phyloP scores from a whole-genome alignment of 1,284 basidiomycete species.

The Puccinia horiana region DNA sequence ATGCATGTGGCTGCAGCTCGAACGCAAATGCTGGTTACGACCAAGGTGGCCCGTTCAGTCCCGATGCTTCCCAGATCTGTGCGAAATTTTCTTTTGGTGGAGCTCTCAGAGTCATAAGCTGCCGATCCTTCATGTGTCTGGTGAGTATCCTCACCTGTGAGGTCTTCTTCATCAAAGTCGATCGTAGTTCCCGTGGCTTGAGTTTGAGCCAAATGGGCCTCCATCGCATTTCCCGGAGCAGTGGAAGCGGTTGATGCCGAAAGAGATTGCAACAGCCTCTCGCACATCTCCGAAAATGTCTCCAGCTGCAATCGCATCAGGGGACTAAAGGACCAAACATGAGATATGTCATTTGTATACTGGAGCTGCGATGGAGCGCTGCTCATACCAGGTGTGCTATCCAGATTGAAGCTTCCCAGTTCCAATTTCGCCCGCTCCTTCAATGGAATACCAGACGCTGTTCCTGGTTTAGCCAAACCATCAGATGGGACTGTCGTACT shows the following conservation, averaged over 20 bases:
- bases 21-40: constrained; percentile 23
- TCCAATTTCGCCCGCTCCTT: background rate
- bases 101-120: background rate
- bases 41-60: constrained; percentile 17
- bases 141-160: background rate
- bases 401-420: background rate
- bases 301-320: constrained; percentile 13
- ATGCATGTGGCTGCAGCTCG: constrained; percentile 19
- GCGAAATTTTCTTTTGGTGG: constrained; percentile 28
- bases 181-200: constrained; percentile 27
- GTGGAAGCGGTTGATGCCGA: background rate
- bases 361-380: background rate
- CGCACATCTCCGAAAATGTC: constrained; percentile 37
- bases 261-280: constrained; percentile 24
- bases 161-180: constrained; percentile 42
- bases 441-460: constrained; percentile 33
- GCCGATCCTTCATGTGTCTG: background rate
- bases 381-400: background rate
- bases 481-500: background rate
- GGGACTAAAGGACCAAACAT: constrained; percentile 23
- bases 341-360: background rate
- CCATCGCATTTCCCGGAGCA: background rate
- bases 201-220: constrained; percentile 25
- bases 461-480: constrained; percentile 24
- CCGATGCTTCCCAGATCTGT: constrained; percentile 31